Evolutionary conservation across 768 basidiomycete genomes (phyloP), one percentile per base, ranked within the genome.

Genomic region (Boletales sp.): DNA sequence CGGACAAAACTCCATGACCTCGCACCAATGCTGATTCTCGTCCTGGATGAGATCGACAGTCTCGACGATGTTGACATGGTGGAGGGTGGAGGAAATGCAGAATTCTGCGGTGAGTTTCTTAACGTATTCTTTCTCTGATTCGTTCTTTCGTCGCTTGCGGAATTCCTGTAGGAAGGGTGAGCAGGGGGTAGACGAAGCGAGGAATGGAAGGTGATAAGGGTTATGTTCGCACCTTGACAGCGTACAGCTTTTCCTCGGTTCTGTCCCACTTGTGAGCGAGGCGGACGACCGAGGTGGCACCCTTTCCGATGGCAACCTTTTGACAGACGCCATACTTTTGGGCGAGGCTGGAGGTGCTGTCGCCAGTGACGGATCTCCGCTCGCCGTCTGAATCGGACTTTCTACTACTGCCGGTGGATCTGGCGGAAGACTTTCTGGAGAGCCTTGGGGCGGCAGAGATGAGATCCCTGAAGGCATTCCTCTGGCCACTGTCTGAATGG

Each of bases 81-180:
- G 91, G 28, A 98, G 71, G 2, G 94, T 96, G 34, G 94, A 96
- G 39, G 92, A 94, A 55, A 98, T 98, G 71, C 94, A 98, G 72
- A 97, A 98, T 68, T 98, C 95, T 21, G 95, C 93, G 7, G 95
- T 99, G 60, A 99, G 87, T 71, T 99, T 99, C 83, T 99, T 99
- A 74, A 99, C 86, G 63, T 99, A 99, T 74, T 99, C 95, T 70
- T 96, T 96, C 72, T 99, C 95, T 6, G 94, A 84, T 74, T 99
- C 95, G 63, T 95, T 96, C 81, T 94, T 95, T 60, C 95, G 83
- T 55, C 95, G 83, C 70, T 96, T 97, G 46, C 95, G 87, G 78
- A 99, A 99, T 72, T 99, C 95, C 93, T 95, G 54, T 45, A 30
- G n/a, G 30, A 47, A 25, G 19, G n/a, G 11, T 45, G 8, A 35